Evolutionary conservation across 148 eudicot species (phyloP).

Genomic region (Heliosperma pusillum): DNA sequence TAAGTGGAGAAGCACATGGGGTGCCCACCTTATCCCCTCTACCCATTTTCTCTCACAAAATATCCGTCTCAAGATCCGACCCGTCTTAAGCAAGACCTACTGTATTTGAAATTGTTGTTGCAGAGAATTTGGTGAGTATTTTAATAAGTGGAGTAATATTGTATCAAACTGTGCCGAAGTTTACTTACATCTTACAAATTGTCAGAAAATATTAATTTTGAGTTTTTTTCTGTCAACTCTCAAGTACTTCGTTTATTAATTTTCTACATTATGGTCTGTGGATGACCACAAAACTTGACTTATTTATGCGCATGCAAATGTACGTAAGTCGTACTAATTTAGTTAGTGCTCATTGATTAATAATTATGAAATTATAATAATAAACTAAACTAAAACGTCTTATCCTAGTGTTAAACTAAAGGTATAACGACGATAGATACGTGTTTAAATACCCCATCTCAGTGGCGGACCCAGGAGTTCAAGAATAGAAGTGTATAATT

Average conservation of each 20-base stretch:
- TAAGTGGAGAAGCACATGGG: too few relatives aligned
- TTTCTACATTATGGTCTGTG: not conserved
- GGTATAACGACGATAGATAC: too few relatives aligned
- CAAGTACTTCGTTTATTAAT: not conserved
- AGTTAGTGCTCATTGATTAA: not conserved
- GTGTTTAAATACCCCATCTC: too few relatives aligned
- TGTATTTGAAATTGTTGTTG: too few relatives aligned
- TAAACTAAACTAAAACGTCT: too few relatives aligned
- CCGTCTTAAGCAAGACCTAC: too few relatives aligned
- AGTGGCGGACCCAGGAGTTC: too few relatives aligned
- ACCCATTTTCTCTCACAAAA: too few relatives aligned
- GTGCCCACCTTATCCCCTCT: too few relatives aligned
- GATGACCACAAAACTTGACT: not conserved
- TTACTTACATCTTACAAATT: constrained; percentile 3
- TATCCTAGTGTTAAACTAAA: too few relatives aligned
- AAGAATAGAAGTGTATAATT: too few relatives aligned
- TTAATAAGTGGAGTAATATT: not conserved
- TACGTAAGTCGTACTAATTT: not conserved
- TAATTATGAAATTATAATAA: not conserved
- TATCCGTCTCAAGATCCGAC: too few relatives aligned
- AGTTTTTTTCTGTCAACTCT: not conserved
- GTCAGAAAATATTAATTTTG: not conserved
- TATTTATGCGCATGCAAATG: not conserved
- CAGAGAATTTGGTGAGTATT: not conserved
- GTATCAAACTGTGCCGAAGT: not conserved